Evolutionary conservation across 257 asterid species (phyloP).

Genomic region (Fraxinus quadrangulata): DNA sequence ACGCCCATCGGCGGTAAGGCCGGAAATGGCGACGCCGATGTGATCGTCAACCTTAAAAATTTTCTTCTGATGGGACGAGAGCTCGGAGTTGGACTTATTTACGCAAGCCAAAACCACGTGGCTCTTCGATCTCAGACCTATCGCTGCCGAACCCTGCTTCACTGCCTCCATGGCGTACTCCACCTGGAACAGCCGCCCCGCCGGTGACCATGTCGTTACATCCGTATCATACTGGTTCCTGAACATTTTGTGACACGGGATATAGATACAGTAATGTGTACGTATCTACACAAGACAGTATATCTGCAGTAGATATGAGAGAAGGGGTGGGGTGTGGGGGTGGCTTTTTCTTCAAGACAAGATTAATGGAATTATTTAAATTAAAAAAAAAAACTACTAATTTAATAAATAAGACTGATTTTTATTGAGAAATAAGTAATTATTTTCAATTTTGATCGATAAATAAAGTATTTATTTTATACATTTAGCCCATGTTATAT

Average conservation of each 20-base stretch:
- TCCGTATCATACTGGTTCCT: conserved; percentile 97
- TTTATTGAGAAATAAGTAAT: no score
- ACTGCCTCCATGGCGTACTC: conserved; percentile 99
- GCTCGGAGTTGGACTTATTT: conserved; percentile 88
- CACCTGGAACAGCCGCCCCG: conserved; percentile 89
- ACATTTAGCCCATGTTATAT: no score
- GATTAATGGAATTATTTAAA: neutral
- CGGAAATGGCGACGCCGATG: conserved; percentile 98
- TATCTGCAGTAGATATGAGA: neutral
- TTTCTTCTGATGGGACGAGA: conserved; percentile 98
- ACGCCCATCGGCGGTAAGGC: conserved; percentile 96
- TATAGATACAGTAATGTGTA: conserved; percentile 20
- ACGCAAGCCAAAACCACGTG: conserved; percentile 87
- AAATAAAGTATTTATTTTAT: no score
- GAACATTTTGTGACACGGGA: conserved; percentile 52
- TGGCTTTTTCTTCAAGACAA: conserved; percentile 68
- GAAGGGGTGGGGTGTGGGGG: conserved; percentile 12
- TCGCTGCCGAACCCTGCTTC: conserved; percentile 97
- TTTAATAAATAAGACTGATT: no score
- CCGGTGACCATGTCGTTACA: conserved; percentile 99
- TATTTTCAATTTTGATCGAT: no score
- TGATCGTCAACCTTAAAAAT: conserved; percentile 98
- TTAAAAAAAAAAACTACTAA: no score
- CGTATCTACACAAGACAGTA: neutral
- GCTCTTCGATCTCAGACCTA: conserved; percentile 90